A percentile compares a stretch with the other conserved stretches of the same genome.
Evolutionary conservation across 768 basidiomycete genomes (phyloP).

Genomic region (Tubosaeta brunneosetosa): DNA sequence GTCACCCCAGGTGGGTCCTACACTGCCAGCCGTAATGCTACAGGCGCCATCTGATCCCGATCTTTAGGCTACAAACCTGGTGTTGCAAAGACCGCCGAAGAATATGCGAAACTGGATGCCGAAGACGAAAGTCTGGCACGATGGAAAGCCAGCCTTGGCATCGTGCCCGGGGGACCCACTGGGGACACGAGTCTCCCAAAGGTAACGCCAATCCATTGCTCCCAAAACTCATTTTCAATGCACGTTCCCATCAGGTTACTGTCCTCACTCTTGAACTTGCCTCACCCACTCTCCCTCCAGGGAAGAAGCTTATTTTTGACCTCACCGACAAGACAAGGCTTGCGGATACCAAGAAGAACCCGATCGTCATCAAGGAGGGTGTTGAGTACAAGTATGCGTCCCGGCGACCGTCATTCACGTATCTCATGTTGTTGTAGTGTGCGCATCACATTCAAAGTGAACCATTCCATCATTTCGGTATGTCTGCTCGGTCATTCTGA

Average conservation of each 20-base stretch:
- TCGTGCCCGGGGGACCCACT: constrained; percentile 48
- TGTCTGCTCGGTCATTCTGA: constrained; percentile 14
- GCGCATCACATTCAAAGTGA: constrained; percentile 78
- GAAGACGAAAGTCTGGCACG: constrained; percentile 89
- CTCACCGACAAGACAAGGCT: constrained; percentile 44
- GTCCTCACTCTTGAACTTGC: constrained; percentile 73
- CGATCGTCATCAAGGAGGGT: constrained; percentile 76
- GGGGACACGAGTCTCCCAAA: constrained; percentile 54
- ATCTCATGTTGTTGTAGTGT: constrained; percentile 44
- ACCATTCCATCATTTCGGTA: constrained; percentile 85
- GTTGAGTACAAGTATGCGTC: constrained; percentile 75
- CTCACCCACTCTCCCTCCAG: constrained; percentile 63
- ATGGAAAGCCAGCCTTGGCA: constrained; percentile 94
- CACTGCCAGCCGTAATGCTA: background rate
- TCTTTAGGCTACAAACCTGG: constrained; percentile 68
- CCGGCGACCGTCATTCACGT: background rate
- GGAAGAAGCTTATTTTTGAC: constrained; percentile 64
- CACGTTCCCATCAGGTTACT: constrained; percentile 47
- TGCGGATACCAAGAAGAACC: constrained; percentile 68
- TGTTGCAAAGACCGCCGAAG: constrained; percentile 67
- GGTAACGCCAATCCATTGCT: constrained; percentile 35
- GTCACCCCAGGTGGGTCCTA: constrained; percentile 56
- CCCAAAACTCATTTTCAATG: constrained; percentile 16
- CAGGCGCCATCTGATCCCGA: constrained; percentile 18
- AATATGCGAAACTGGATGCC: constrained; percentile 82